These are phyloP conservation scores for Lasiodiplodia citricola DNA, from an alignment of 2,329 filamentous ascomycete genomes.

Conservation along the genomic window DNA sequence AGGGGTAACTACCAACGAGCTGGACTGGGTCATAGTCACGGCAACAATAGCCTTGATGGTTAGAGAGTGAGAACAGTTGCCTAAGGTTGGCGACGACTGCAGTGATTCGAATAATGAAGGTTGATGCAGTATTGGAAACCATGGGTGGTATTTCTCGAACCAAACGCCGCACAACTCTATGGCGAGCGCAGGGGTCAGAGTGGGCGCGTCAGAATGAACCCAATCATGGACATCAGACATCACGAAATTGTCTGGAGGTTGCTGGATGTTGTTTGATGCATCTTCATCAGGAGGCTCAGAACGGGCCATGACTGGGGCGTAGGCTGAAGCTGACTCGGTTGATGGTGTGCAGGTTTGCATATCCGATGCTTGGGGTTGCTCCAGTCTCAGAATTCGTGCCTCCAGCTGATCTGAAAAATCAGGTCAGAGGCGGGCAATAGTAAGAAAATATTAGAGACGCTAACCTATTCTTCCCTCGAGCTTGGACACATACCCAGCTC, in stretches of 20 bases:
- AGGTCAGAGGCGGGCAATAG: not conserved
- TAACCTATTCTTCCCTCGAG: constrained; percentile 44
- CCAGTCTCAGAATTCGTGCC: constrained; percentile 30
- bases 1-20: constrained; percentile 28
- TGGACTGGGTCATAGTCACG: constrained; percentile 35
- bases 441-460: not conserved
- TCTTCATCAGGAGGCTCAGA: not conserved
- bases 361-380: constrained; percentile 23
- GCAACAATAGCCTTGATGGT: constrained; percentile 39
- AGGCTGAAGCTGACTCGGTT: not conserved
- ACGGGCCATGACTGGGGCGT: not conserved
- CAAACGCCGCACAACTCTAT: constrained; percentile 38
- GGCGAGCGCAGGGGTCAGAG: constrained; percentile 28
- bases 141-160: constrained; percentile 46
- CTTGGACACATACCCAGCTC: constrained; percentile 51
- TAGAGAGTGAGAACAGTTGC: constrained; percentile 29
- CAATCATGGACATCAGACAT: not conserved
- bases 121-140: constrained; percentile 44
- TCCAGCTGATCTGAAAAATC: constrained; percentile 31
- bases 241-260: not conserved
- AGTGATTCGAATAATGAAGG: constrained; percentile 32
- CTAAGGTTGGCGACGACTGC: constrained; percentile 26
- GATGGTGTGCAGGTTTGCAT: not conserved
- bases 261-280: not conserved
- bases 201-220: constrained; percentile 26